A percentile compares a stretch with the other conserved stretches of the same genome.
Conservation (phyloP, 2,329 filamentous ascomycete genomes). For the Paraphaeosphaeria sporulosa region DNA sequence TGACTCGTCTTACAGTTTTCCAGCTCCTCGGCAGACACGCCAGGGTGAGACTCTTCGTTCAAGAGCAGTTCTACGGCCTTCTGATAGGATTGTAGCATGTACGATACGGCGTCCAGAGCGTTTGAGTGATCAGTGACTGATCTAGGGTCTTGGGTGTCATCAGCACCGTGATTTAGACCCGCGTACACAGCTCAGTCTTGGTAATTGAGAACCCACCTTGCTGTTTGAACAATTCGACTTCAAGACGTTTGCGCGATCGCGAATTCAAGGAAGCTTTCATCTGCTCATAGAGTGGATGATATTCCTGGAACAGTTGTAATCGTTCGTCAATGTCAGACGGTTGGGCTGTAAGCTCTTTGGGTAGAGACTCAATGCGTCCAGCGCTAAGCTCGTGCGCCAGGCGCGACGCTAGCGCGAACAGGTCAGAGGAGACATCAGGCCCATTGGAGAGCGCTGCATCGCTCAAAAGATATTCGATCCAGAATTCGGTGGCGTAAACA, state of each 20-base stretch:
- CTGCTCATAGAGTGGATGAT: not conserved
- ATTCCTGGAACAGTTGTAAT: too few species aligned
- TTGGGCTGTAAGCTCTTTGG: too few species aligned
- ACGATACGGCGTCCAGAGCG: too few species aligned
- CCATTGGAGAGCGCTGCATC: slow-evolving; percentile 1
- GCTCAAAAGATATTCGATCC: slow-evolving; percentile 22
- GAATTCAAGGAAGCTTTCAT: not conserved
- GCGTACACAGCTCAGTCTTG: too few species aligned
- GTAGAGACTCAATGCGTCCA: not conserved
- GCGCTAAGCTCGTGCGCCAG: not conserved
- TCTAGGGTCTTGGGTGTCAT: too few species aligned
- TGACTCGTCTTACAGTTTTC: not conserved
- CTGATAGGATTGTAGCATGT: slow-evolving; percentile 18
- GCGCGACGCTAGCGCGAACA: slow-evolving; percentile 2
- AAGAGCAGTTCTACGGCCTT: slow-evolving; percentile 15
- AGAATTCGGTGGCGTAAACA: slow-evolving; percentile 25
- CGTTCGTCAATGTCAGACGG: too few species aligned
- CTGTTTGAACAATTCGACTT: slow-evolving; percentile 9
- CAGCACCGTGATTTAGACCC: too few species aligned
- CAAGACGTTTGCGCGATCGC: slow-evolving; percentile 1
- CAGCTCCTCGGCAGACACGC: slow-evolving; percentile 22
- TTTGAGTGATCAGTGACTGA: too few species aligned
- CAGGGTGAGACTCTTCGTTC: slow-evolving; percentile 18
- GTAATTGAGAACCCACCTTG: slow-evolving; percentile 5
- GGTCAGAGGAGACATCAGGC: slow-evolving; percentile 3